Evolutionary conservation across 108 stramenopile species (phyloP).

Genomic region (Nannochloropsis oceanica): DNA sequence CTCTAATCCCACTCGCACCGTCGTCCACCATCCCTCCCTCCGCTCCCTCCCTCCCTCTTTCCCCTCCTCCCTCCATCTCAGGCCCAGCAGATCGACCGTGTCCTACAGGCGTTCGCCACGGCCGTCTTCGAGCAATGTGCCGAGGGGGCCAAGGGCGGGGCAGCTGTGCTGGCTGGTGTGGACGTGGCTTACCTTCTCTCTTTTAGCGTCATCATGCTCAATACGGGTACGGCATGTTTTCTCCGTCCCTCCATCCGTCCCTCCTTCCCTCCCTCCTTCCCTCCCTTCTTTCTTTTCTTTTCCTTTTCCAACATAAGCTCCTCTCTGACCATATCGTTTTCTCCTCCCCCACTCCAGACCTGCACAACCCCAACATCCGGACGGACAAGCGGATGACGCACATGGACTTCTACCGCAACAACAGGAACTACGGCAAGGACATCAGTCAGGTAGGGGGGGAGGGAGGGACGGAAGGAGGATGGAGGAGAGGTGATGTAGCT

Average conservation of each 20-base stretch:
- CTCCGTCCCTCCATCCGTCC: no score
- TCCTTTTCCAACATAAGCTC: no score
- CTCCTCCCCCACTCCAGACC: constrained; percentile 36
- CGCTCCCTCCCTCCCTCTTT: background rate
- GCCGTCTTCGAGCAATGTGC: constrained; percentile 54
- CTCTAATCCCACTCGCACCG: no score
- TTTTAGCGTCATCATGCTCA: constrained; percentile 94
- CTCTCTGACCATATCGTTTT: no score
- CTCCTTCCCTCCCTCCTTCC: no score
- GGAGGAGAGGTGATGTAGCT: no score
- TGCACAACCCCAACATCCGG: constrained; percentile 86
- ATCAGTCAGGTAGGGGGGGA: constrained; percentile 38
- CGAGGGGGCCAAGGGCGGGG: constrained; percentile 44
- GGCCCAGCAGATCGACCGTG: constrained; percentile 38
- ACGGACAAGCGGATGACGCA: constrained; percentile 80
- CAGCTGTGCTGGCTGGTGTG: constrained; percentile 15
- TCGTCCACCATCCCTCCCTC: constrained; percentile 2
- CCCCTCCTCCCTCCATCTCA: no score
- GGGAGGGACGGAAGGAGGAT: no score
- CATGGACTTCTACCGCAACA: constrained; percentile 71
- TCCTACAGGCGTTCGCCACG: constrained; percentile 59
- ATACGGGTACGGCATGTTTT: constrained; percentile 39
- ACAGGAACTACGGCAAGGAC: constrained; percentile 73
- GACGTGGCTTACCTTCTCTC: constrained; percentile 82
- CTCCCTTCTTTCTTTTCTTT: no score